Base-by-base conservation (phyloP, 1,284 basidiomycete genomes). In the Ustilago cynodontis region DNA sequence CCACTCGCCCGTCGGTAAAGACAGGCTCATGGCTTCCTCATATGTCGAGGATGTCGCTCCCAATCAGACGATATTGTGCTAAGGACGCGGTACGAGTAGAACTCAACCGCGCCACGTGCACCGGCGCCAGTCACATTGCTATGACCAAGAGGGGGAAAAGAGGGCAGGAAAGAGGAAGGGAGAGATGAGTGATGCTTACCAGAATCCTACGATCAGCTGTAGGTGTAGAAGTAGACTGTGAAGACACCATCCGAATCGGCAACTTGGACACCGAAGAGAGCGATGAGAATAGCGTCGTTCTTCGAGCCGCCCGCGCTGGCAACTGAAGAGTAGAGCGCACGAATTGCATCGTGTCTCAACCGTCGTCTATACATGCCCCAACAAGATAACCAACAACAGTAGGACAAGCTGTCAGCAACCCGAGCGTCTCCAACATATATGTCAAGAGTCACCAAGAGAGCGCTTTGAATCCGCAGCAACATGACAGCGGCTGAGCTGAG, bases 11-110 rank as follows among this genome's bases (percentile, higher is more conserved):
- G 72, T 60, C 68, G 56, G 69, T 66, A 10, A 76, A 47, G 61
- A 63, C 72, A 72, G 69, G 77, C 65, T 76, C 77, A 39, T 69
- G 73, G 72, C 61, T 55, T 76, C 73, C 67, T 65, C 68, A 52
- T 64, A 33, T 64, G 65, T 60, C 59, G 59, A 71, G 67, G 75
- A 78, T 78, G 72, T 67, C 77, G 77, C 77, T 71, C 77, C 77
- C 73, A 75, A 70, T 76, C 72, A 72, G 77, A 76, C 77, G 77
- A 74, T 69, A 69, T 41, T 71, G 75, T 78, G 75, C 75, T 37
- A 57, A 57, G 66, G 65, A 76, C 65, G 65, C 75, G 67, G 70
- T 60, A 74, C 61, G 52, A 65, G 63, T 65, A 31, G 62, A 66
- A 39, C 57, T 65, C 70, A 77, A 72, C 74, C 70, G 70, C 74